Evolutionary conservation across 73 alveolate genomes (phyloP).

Genomic region (Tetrahymena borealis): DNA sequence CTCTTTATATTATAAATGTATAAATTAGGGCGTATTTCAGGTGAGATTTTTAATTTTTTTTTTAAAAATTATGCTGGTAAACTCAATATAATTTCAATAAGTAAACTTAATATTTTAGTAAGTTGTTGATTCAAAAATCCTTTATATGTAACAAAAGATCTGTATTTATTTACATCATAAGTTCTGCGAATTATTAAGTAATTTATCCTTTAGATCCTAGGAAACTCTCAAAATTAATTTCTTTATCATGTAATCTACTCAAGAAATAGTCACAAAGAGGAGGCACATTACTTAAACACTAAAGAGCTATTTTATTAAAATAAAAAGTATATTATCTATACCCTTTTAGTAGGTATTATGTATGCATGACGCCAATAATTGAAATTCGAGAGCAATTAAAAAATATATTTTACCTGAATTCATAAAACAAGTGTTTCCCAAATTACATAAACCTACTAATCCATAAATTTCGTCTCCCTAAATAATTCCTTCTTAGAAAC

Average conservation of each 20-base stretch:
- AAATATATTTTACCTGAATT: conserved; percentile 49
- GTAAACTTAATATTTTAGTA: no score
- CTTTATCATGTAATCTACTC: conserved; percentile 40
- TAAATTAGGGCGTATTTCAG: neutral
- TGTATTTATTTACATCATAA: neutral
- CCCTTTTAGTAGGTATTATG: no score
- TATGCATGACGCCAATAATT: no score
- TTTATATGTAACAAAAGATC: no score
- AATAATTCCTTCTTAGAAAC: neutral
- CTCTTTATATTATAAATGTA: neutral
- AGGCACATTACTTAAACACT: conserved; percentile 83
- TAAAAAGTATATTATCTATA: neutral
- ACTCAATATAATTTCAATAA: no score
- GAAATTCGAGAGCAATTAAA: neutral
- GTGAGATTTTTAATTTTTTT: no score
- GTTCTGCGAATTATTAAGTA: conserved; percentile 14
- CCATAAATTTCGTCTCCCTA: conserved; percentile 37
- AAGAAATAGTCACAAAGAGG: conserved; percentile 85
- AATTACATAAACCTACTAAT: conserved; percentile 72
- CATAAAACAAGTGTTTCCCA: conserved; percentile 93
- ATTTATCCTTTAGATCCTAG: conserved; percentile 22
- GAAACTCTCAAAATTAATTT: conserved; percentile 37
- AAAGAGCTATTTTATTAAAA: conserved; percentile 50
- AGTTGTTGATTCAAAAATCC: neutral
- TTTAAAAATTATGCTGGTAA: no score